Evolutionary conservation across 2,329 filamentous ascomycete species (phyloP).

Genomic region (Arthrinium puccinioides): DNA sequence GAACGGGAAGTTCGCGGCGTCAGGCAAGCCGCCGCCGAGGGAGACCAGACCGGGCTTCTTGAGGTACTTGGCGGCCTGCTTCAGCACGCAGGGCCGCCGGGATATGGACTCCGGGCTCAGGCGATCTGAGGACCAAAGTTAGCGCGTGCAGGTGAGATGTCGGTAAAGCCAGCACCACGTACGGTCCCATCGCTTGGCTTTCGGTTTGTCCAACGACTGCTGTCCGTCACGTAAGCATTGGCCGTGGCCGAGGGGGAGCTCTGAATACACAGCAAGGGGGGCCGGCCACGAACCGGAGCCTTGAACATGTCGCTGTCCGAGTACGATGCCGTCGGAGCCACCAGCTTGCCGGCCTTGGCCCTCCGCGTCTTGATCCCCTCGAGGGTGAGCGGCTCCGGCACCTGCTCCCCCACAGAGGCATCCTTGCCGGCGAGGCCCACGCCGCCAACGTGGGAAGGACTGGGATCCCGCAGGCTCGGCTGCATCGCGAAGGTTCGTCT

Average conservation of each 20-base stretch:
- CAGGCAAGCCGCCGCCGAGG: slow-evolving; percentile 85
- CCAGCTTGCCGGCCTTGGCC: slow-evolving; percentile 62
- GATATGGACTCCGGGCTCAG: slow-evolving; percentile 56
- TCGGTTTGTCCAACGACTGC: slow-evolving; percentile 55
- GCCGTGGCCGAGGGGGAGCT: slow-evolving; percentile 8
- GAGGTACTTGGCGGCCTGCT: slow-evolving; percentile 72
- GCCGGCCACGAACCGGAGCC: slow-evolving; percentile 46
- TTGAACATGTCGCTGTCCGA: slow-evolving; percentile 82
- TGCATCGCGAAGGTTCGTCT: slow-evolving; percentile 7
- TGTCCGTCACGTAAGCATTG: too few relatives aligned
- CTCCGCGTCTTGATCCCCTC: slow-evolving; percentile 62
- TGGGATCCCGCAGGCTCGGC: slow-evolving; percentile 1
- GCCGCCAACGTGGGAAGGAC: slow-evolving; percentile 13
- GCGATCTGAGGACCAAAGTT: slow-evolving; percentile 46
- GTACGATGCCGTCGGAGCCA: slow-evolving; percentile 69
- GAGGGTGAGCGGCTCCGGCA: slow-evolving; percentile 42
- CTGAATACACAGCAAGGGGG: neutral
- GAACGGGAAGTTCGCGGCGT: slow-evolving; percentile 88
- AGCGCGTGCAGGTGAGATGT: slow-evolving; percentile 22
- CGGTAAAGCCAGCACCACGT: slow-evolving; percentile 31
- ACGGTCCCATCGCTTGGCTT: slow-evolving; percentile 81
- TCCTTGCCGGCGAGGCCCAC: slow-evolving; percentile 13
- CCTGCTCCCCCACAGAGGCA: slow-evolving; percentile 11
- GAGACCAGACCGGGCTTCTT: slow-evolving; percentile 81
- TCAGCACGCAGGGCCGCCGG: slow-evolving; percentile 64